Evolutionary conservation across 2,329 filamentous ascomycete species (phyloP), one percentile per base, ranked within the genome.

Genomic region (Cryphonectria parasitica): DNA sequence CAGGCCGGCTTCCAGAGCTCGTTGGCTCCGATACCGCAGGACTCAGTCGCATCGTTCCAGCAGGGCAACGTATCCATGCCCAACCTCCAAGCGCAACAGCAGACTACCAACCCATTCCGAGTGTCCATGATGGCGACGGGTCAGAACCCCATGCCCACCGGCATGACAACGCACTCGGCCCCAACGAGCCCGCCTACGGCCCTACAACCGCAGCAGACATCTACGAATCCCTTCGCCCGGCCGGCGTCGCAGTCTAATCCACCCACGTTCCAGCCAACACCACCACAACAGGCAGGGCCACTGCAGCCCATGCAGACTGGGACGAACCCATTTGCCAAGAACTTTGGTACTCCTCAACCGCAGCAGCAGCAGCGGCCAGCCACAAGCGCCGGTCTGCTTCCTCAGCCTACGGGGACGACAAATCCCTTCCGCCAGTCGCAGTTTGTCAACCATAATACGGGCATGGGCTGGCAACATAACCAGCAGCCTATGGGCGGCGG

Each of bases 361-460:
- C 78, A 80, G 49, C 82, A 83, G 66, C 66, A 61, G 39, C 66
- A 62, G 36, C 78, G 82, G n/a, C 84, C 83, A 0, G 83, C 84
- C 58, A 83, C 84, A 1, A 83, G 80, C 45, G 80, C 80, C 15
- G 79, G 86, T 13, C 82, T 96, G 6, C 87, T 87, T 67, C 89
- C 94, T 2, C 94, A 95, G 77, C 88, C 91, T 1, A 98, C 95
- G 0, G 95, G 94, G 11, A 94, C 89, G 77, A 98, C 95, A 2
- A 99, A 99, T 77, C 96, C 96, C 0, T 98, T 98, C 86, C 89
- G 96, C 22, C 94, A 98, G 78, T 93, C 92, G 62, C 90, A 91
- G 4, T 97, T 98, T 79, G 91, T 97, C 67, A 96, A 97, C 77
- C 94, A 97, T 77, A 86, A 90, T 73, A 97, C 94, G 0, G 95